phyloP scores from a whole-genome alignment of 305 asterid genomes.

The Vinca major region DNA sequence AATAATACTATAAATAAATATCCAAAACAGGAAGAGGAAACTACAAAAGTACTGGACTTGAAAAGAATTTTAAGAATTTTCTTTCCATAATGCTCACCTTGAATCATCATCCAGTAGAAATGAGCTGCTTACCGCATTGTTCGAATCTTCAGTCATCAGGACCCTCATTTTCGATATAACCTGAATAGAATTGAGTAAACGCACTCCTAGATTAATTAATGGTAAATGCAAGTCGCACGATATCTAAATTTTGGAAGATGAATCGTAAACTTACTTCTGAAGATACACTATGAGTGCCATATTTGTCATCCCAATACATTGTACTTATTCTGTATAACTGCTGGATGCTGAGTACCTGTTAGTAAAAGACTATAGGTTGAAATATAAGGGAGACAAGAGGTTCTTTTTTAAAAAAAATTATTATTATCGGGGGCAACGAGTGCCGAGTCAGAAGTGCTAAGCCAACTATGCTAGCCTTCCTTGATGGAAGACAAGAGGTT shows the following conservation, averaged over 20 bases:
- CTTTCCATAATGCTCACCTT: slow-evolving; percentile 27
- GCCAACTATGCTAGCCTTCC: no score
- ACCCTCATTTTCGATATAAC: slow-evolving; percentile 56
- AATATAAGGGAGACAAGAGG: neutral
- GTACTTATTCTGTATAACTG: slow-evolving; percentile 59
- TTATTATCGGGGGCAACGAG: no score
- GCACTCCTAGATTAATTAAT: slow-evolving; percentile 6
- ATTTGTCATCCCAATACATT: slow-evolving; percentile 69
- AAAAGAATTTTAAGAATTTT: neutral
- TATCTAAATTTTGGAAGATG: slow-evolving; percentile 24
- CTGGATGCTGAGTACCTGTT: slow-evolving; percentile 54
- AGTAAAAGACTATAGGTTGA: slow-evolving; percentile 8
- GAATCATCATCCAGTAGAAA: slow-evolving; percentile 61
- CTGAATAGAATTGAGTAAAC: slow-evolving; percentile 20
- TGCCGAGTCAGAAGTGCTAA: no score
- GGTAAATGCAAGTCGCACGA: slow-evolving; percentile 11
- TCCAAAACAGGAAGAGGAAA: neutral
- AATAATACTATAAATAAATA: neutral
- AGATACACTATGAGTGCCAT: slow-evolving; percentile 57
- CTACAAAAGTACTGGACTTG: neutral
- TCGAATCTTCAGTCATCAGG: slow-evolving; percentile 55
- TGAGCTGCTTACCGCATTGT: slow-evolving; percentile 50
- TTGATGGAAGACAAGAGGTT: neutral
- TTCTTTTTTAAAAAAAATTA: no score
- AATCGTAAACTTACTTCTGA: slow-evolving; percentile 47